phyloP scores from a whole-genome alignment of 2,329 filamentous ascomycete genomes.

The Alternaria alternata region DNA sequence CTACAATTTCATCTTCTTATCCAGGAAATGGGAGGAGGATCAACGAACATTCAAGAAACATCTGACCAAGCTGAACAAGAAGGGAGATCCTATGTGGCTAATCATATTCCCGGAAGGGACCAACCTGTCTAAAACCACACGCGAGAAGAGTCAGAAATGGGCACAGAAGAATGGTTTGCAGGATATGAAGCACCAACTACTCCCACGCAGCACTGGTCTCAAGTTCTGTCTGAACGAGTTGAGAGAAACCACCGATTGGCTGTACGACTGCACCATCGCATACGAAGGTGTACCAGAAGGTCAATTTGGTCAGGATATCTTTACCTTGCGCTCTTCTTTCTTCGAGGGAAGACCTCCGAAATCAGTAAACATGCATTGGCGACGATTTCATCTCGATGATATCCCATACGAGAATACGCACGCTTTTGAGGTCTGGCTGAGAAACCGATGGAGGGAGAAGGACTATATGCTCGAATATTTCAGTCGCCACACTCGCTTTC shows the following conservation, averaged over 20 bases:
- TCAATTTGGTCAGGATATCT: constrained; percentile 88
- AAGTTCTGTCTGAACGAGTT: constrained; percentile 82
- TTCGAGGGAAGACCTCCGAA: constrained; percentile 89
- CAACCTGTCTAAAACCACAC: constrained; percentile 75
- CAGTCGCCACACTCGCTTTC: constrained; percentile 76
- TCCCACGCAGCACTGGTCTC: constrained; percentile 82
- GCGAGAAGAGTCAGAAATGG: constrained; percentile 76
- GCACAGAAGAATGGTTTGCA: constrained; percentile 76
- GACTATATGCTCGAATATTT: constrained; percentile 88
- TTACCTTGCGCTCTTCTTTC: constrained; percentile 85
- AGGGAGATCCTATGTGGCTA: constrained; percentile 85
- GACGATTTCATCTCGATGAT: constrained; percentile 79
- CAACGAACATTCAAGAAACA: constrained; percentile 77
- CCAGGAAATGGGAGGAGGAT: constrained; percentile 86
- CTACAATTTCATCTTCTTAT: constrained; percentile 90
- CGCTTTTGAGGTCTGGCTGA: constrained; percentile 84
- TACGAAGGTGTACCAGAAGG: constrained; percentile 83
- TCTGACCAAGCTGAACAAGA: constrained; percentile 73
- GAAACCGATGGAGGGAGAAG: constrained; percentile 89
- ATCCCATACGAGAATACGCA: constrained; percentile 80
- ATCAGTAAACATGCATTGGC: constrained; percentile 97
- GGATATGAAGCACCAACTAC: constrained; percentile 76
- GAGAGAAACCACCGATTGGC: constrained; percentile 76
- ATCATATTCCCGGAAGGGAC: constrained; percentile 89
- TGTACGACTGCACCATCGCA: constrained; percentile 93